A percentile compares a stretch with the other conserved stretches of the same genome.
phyloP scores from a whole-genome alignment of 2,329 filamentous ascomycete species.

The Pseudopithomyces chartarum region DNA sequence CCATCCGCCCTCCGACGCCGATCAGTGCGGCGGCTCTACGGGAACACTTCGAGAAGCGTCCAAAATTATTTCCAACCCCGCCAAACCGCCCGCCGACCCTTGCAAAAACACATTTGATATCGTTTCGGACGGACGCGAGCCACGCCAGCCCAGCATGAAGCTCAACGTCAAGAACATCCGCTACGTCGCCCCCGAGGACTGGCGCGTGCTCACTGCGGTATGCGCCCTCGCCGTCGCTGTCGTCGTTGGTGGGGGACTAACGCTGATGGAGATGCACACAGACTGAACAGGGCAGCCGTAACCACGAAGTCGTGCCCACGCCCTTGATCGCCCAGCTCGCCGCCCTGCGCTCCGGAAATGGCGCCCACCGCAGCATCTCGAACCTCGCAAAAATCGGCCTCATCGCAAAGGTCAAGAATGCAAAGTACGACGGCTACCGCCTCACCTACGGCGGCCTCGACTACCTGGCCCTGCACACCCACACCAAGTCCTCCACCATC shows the following conservation, averaged over 20 bases:
- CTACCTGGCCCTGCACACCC: constrained; percentile 92
- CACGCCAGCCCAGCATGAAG: constrained; percentile 68
- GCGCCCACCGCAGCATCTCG: constrained; percentile 86
- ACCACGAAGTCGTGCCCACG: constrained; percentile 96
- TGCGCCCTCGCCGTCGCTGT: constrained; percentile 19
- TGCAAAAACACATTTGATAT: constrained; percentile 8
- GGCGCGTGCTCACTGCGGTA: constrained; percentile 92
- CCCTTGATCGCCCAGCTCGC: constrained; percentile 83
- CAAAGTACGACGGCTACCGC: constrained; percentile 96
- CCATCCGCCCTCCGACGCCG: constrained; percentile 25
- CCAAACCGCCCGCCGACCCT: too few species aligned
- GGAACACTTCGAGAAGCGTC: constrained; percentile 28
- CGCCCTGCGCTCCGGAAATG: constrained; percentile 72
- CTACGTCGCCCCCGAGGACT: constrained; percentile 90
- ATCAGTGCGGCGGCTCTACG: constrained; percentile 11
- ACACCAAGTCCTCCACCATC: constrained; percentile 77
- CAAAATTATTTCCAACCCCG: constrained; percentile 25
- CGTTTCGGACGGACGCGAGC: constrained; percentile 4
- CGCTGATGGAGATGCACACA: constrained; percentile 50
- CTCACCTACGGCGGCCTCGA: constrained; percentile 96
- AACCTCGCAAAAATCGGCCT: constrained; percentile 88
- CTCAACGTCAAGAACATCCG: constrained; percentile 92
- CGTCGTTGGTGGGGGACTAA: constrained; percentile 42
- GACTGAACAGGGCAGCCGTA: constrained; percentile 93
- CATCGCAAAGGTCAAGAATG: constrained; percentile 91